phyloP scores from a whole-genome alignment of 2,329 filamentous ascomycete genomes.

The Helicocarpus griseus region DNA sequence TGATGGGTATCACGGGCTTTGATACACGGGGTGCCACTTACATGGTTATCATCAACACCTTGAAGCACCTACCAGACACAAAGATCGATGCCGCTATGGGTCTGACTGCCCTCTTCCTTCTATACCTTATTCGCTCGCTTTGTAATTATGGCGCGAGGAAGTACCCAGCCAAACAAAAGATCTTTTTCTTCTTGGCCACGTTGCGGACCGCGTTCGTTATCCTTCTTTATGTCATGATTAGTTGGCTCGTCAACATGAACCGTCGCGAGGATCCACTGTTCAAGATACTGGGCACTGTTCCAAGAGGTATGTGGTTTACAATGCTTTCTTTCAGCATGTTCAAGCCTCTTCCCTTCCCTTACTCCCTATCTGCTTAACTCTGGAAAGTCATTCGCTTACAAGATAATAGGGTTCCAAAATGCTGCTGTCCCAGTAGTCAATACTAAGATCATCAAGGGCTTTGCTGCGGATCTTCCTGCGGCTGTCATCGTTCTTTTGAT shows the following conservation, averaged over 20 bases:
- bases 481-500: slow-evolving; percentile 91
- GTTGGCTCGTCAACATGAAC: slow-evolving; percentile 70
- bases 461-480: slow-evolving; percentile 66
- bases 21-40: slow-evolving; percentile 72
- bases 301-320: slow-evolving; percentile 49
- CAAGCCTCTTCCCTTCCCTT: not conserved
- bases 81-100: slow-evolving; percentile 80
- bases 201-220: slow-evolving; percentile 88
- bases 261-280: slow-evolving; percentile 57
- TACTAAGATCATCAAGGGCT: slow-evolving; percentile 54
- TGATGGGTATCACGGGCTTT: slow-evolving; percentile 68
- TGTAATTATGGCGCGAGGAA: slow-evolving; percentile 60
- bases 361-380: not conserved
- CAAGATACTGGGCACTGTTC: slow-evolving; percentile 64
- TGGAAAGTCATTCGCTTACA: slow-evolving; percentile 5
- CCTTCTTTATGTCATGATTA: slow-evolving; percentile 81
- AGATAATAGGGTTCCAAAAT: slow-evolving; percentile 59
- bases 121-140: slow-evolving; percentile 63
- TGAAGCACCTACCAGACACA: slow-evolving; percentile 59
- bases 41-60: slow-evolving; percentile 68
- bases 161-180: slow-evolving; percentile 58
- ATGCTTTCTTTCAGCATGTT: no score
- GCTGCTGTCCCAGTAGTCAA: slow-evolving; percentile 64
- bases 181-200: slow-evolving; percentile 85
- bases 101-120: slow-evolving; percentile 64